phyloP scores from a whole-genome alignment of 257 asterid species.

The Lycium ferocissimum region DNA sequence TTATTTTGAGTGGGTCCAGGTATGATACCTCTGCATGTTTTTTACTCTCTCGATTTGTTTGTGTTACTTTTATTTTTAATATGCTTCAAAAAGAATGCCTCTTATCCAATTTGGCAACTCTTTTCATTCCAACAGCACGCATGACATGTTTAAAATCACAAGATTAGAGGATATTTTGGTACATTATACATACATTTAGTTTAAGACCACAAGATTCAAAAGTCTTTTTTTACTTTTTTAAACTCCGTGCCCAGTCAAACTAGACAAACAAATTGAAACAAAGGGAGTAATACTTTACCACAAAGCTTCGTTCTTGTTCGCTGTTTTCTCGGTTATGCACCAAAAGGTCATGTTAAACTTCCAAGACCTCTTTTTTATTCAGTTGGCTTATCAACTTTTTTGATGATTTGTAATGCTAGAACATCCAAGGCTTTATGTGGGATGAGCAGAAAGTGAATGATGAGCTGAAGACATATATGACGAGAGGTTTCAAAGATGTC shows the following conservation, averaged over 20 bases:
- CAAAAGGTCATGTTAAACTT: not conserved
- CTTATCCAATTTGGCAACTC: too few species aligned
- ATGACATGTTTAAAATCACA: too few species aligned
- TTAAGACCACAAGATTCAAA: too few species aligned
- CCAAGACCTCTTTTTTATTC: not conserved
- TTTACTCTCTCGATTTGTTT: not conserved
- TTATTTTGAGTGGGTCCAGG: conserved; percentile 95
- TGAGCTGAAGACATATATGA: conserved; percentile 86
- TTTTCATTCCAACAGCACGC: too few species aligned
- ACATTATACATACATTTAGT: too few species aligned
- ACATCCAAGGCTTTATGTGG: conserved; percentile 99
- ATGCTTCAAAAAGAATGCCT: too few species aligned
- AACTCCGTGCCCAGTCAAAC: too few species aligned
- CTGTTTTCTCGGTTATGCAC: not conserved
- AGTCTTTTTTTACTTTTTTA: too few species aligned
- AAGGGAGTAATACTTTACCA: not conserved
- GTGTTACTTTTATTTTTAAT: too few species aligned
- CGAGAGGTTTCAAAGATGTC: conserved; percentile 66
- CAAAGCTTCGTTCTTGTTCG: not conserved
- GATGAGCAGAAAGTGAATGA: conserved; percentile 85
- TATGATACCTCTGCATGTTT: conserved; percentile 26
- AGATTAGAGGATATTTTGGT: too few species aligned
- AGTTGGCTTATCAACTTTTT: not conserved
- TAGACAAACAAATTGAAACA: too few species aligned
- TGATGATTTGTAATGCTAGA: conserved; percentile 38